Conservation (phyloP, 768 basidiomycete genomes). For the Boletus tomentosulus region DNA sequence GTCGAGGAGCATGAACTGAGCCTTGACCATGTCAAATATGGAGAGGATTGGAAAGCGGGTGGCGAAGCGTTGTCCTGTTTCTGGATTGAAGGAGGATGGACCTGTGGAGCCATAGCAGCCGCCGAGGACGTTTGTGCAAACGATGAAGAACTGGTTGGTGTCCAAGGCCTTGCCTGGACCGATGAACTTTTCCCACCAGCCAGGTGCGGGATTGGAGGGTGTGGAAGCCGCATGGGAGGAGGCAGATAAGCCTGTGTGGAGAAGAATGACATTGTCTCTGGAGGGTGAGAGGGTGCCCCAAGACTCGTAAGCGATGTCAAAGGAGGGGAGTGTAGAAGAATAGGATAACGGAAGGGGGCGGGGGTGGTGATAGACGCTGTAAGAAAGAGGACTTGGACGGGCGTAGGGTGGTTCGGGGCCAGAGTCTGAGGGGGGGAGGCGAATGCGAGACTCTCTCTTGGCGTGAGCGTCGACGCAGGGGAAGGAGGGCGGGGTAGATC, state of each 20-base stretch:
- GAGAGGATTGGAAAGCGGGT: slow-evolving; percentile 89
- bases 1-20: slow-evolving; percentile 85
- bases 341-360: slow-evolving; percentile 64
- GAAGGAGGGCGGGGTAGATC: slow-evolving; percentile 38
- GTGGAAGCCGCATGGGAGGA: slow-evolving; percentile 94
- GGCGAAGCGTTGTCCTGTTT: slow-evolving; percentile 69
- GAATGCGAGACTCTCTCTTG: slow-evolving; percentile 55
- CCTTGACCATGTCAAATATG: slow-evolving; percentile 96
- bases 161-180: slow-evolving; percentile 93
- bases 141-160: slow-evolving; percentile 86
- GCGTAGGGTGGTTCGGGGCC: slow-evolving; percentile 85
- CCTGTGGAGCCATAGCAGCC: slow-evolving; percentile 98
- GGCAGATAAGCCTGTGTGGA: slow-evolving; percentile 94
- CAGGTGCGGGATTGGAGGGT: slow-evolving; percentile 65
- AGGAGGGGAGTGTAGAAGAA: slow-evolving; percentile 55
- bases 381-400: slow-evolving; percentile 70
- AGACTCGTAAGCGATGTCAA: slow-evolving; percentile 94
- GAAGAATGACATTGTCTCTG: slow-evolving; percentile 84
- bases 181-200: slow-evolving; percentile 99
- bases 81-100: slow-evolving; percentile 77
- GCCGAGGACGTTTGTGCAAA: slow-evolving; percentile 95
- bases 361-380: slow-evolving; percentile 62
- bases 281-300: slow-evolving; percentile 85
- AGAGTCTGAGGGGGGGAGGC: slow-evolving; percentile 35
- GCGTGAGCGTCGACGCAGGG: slow-evolving; percentile 85